A percentile compares a stretch with the other conserved stretches of the same genome.
These are phyloP conservation scores for Acrocalymma vagum DNA, from an alignment of 2,329 filamentous ascomycete species.

Conservation along the genomic window DNA sequence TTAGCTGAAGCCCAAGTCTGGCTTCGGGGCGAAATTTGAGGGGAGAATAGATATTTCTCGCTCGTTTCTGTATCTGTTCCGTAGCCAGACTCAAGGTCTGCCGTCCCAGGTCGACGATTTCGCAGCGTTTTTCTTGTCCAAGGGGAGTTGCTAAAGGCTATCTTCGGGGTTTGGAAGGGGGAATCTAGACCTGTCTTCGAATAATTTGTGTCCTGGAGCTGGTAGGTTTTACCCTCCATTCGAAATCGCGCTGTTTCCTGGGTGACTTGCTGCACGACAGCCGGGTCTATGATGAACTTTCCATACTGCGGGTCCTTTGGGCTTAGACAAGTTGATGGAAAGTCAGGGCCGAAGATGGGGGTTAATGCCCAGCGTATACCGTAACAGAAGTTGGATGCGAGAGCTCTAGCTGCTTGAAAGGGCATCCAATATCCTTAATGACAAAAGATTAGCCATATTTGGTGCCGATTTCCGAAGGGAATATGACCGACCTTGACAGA, in stretches of 20 bases:
- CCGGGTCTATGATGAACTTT: conserved; percentile 51
- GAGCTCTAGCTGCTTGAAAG: conserved; percentile 81
- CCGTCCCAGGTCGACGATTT: conserved; percentile 18
- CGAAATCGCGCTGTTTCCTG: conserved; percentile 49
- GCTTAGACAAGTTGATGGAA: conserved; percentile 75
- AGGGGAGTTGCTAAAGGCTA: conserved; percentile 20
- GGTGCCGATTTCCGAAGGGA: background rate
- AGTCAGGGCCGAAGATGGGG: conserved; percentile 86
- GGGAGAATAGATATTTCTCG: conserved; percentile 47
- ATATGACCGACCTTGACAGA: conserved; percentile 71
- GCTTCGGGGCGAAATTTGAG: conserved; percentile 48
- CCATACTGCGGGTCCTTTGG: conserved; percentile 70
- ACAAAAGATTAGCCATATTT: conserved; percentile 11
- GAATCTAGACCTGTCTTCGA: conserved; percentile 3
- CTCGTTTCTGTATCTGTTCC: conserved; percentile 51
- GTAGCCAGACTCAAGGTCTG: conserved; percentile 51
- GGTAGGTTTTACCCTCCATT: conserved; percentile 28
- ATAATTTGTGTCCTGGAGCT: too few species aligned
- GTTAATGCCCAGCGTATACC: conserved; percentile 85
- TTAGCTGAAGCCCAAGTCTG: conserved; percentile 55
- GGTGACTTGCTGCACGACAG: conserved; percentile 47
- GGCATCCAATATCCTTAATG: conserved; percentile 93
- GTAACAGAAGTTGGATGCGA: conserved; percentile 91
- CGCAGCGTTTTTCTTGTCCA: conserved; percentile 17
- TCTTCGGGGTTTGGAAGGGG: conserved; percentile 15